These are phyloP conservation scores for Gryganskiella cystojenkinii DNA, from an alignment of 192 early-diverging fungal genomes.

Conservation along the genomic window DNA sequence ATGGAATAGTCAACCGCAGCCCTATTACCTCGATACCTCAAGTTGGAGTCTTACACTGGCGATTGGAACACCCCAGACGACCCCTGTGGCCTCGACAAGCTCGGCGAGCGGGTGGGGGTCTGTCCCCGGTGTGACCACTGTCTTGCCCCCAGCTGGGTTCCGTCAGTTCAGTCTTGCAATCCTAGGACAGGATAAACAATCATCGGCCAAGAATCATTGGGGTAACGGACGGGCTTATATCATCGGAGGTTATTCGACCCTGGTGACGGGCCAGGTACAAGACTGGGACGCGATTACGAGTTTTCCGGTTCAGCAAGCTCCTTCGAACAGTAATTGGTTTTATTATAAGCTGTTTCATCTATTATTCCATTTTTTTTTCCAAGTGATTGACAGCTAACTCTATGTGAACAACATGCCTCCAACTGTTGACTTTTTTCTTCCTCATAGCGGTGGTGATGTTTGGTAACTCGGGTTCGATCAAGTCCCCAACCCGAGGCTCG, in stretches of 20 bases:
- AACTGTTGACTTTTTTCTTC: conserved; percentile 1
- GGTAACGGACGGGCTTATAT: conserved; percentile 34
- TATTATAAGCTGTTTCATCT: not conserved
- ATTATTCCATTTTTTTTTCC: not conserved
- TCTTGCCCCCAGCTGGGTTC: conserved; percentile 34
- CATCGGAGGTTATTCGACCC: conserved; percentile 39
- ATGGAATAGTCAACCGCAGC: conserved; percentile 49
- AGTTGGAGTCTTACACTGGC: conserved; percentile 35
- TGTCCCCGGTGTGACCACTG: conserved; percentile 17
- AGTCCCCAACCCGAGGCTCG: conserved; percentile 28
- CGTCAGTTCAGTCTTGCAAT: conserved; percentile 39
- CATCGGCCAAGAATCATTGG: conserved; percentile 15
- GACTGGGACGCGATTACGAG: conserved; percentile 41
- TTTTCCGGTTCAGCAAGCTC: conserved; percentile 47
- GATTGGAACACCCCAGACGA: conserved; percentile 34
- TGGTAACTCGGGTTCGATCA: conserved; percentile 26
- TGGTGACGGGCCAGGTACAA: conserved; percentile 26
- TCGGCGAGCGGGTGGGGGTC: conserved; percentile 35
- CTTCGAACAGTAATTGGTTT: conserved; percentile 38
- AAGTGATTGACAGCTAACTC: too few relatives aligned
- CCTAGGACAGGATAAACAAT: conserved; percentile 30
- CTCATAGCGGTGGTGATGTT: conserved; percentile 46
- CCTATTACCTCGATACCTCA: conserved; percentile 46
- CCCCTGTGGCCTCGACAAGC: conserved; percentile 13
- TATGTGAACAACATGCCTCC: too few relatives aligned